phyloP scores from a whole-genome alignment of 2,329 filamentous ascomycete genomes.

The Apiospora marii region DNA sequence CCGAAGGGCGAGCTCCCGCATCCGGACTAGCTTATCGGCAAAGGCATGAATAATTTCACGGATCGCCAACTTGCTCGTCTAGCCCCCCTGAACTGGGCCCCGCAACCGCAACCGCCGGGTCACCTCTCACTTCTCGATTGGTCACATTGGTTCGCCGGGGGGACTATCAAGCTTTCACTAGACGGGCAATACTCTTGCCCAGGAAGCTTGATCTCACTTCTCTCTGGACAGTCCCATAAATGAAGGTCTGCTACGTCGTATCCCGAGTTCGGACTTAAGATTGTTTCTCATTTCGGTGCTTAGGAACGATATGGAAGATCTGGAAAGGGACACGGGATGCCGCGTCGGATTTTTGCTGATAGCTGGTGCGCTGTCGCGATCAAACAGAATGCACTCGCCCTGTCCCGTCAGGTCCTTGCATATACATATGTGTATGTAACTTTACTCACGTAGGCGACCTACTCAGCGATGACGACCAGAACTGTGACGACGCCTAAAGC shows the following conservation, averaged over 20 bases:
- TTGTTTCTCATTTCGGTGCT: background rate
- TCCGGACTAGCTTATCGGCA: background rate
- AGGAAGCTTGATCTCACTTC: constrained; percentile 19
- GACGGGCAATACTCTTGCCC: background rate
- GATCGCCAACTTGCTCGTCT: background rate
- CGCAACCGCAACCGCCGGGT: background rate
- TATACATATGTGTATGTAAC: background rate
- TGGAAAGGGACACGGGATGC: background rate
- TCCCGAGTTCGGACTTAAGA: background rate
- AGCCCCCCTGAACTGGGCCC: background rate
- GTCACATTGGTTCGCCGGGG: background rate
- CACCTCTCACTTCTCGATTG: background rate
- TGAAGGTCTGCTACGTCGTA: background rate
- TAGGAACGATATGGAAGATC: background rate
- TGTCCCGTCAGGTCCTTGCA: no score
- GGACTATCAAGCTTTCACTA: background rate
- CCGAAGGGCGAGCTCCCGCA: background rate
- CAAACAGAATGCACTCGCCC: background rate
- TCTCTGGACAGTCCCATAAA: background rate
- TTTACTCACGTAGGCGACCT: no score
- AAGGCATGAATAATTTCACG: background rate
- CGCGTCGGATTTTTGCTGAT: background rate
- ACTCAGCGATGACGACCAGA: no score
- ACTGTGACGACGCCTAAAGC: background rate
- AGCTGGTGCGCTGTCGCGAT: background rate